phyloP scores from a whole-genome alignment of 306 rosid genomes.

The Lablab purpureus region DNA sequence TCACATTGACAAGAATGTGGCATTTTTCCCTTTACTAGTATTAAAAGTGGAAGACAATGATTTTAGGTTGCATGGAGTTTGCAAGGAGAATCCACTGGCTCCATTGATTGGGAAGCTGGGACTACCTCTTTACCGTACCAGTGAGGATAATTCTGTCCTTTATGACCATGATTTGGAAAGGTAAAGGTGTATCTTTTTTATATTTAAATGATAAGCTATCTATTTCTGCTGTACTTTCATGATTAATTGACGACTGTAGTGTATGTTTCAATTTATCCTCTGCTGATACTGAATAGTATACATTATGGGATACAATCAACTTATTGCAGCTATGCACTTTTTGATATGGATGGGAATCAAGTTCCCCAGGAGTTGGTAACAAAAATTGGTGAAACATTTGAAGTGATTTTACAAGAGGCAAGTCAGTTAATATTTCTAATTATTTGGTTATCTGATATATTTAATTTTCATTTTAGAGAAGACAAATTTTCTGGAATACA shows the following conservation, averaged over 20 bases:
- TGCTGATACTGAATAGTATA: slow-evolving; percentile 19
- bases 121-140: slow-evolving; percentile 91
- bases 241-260: background rate
- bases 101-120: slow-evolving; percentile 92
- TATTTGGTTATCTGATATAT: slow-evolving; percentile 23
- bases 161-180: slow-evolving; percentile 99
- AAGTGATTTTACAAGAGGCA: slow-evolving; percentile 79
- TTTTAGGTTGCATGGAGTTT: slow-evolving; percentile 98
- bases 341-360: slow-evolving; percentile 95
- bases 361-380: slow-evolving; percentile 89
- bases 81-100: slow-evolving; percentile 96
- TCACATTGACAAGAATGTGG: slow-evolving; percentile 14
- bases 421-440: slow-evolving; percentile 34
- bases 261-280: background rate
- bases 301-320: slow-evolving; percentile 23
- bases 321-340: slow-evolving; percentile 85
- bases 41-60: slow-evolving; percentile 23
- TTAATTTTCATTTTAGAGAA: background rate
- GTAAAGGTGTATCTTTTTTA: slow-evolving; percentile 49
- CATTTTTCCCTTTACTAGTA: background rate
- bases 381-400: slow-evolving; percentile 77
- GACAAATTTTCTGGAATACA: slow-evolving; percentile 6
- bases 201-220: background rate
- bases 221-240: slow-evolving; percentile 25
- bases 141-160: slow-evolving; percentile 95